phyloP scores from a whole-genome alignment of 495 filamentous ascomycete genomes.

The Penicillium paxilli region DNA sequence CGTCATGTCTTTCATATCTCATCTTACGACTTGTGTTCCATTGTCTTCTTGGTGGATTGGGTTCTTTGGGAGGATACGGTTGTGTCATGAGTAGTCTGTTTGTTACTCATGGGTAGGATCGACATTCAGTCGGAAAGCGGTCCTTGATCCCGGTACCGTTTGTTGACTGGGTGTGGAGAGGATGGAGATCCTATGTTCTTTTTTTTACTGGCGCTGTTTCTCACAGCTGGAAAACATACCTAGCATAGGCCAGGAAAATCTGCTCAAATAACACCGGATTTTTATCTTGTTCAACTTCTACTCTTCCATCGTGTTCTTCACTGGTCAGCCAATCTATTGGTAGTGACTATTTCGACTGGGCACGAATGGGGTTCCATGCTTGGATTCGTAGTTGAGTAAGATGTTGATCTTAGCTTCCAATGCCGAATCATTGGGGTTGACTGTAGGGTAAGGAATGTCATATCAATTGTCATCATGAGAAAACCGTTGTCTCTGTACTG shows the following conservation, averaged over 20 bases:
- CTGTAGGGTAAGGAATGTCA: too few relatives aligned
- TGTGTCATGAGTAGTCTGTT: slow-evolving; percentile 23
- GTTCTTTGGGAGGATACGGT: slow-evolving; percentile 23
- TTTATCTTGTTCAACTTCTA: slow-evolving; percentile 27
- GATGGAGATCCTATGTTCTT: slow-evolving; percentile 28
- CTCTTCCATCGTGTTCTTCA: slow-evolving; percentile 11
- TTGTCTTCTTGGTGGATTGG: slow-evolving; percentile 26
- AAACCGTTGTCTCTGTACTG: too few relatives aligned
- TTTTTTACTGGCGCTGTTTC: slow-evolving; percentile 33
- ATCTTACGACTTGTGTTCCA: slow-evolving; percentile 31
- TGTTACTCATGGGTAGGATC: slow-evolving; percentile 5
- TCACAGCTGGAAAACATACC: slow-evolving; percentile 35
- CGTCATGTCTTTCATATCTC: slow-evolving; percentile 18
- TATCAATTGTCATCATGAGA: too few relatives aligned
- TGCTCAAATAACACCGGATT: slow-evolving; percentile 38
- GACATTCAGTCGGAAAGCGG: slow-evolving; percentile 1
- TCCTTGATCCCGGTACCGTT: slow-evolving; percentile 25
- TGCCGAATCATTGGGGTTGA: too few relatives aligned
- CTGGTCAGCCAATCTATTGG: neutral
- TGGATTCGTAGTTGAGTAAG: too few relatives aligned
- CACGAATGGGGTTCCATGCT: neutral
- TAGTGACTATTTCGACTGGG: neutral
- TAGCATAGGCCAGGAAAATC: slow-evolving; percentile 39
- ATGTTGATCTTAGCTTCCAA: too few relatives aligned
- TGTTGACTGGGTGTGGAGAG: slow-evolving; percentile 21